Percentiles rank a stretch among this genome's conserved stretches.
Conservation (phyloP, 108 stramenopile species). For the Cyclotella cryptica region DNA sequence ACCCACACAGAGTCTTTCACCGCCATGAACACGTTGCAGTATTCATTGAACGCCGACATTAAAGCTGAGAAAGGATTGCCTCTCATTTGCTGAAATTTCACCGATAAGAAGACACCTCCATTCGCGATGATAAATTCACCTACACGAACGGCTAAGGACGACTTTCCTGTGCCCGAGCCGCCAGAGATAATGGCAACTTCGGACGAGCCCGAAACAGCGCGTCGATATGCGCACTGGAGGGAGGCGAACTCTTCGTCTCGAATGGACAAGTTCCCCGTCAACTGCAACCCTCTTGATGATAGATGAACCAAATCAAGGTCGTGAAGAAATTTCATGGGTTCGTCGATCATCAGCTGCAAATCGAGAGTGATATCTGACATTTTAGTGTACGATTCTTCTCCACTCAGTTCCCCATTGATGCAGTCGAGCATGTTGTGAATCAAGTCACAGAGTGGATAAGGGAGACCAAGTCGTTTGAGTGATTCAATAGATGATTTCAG, state of each 20-base stretch:
- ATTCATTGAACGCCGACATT: conserved; percentile 38
- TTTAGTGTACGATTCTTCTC: conserved; percentile 15
- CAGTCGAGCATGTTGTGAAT: conserved; percentile 28
- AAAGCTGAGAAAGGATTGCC: conserved; percentile 41
- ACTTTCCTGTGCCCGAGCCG: conserved; percentile 36
- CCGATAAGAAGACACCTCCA: conserved; percentile 29
- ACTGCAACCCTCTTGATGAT: background rate
- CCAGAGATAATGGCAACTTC: conserved; percentile 33
- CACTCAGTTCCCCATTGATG: conserved; percentile 11
- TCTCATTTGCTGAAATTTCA: conserved; percentile 38
- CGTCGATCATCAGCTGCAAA: conserved; percentile 22
- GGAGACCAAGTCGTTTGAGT: background rate
- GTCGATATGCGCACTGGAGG: conserved; percentile 14
- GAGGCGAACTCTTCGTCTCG: conserved; percentile 9
- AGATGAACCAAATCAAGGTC: background rate
- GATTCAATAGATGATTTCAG: background rate
- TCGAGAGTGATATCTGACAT: conserved; percentile 13
- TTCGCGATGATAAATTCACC: conserved; percentile 2
- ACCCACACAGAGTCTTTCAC: background rate
- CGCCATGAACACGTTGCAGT: conserved; percentile 15
- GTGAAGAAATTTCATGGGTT: conserved; percentile 12
- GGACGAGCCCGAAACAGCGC: background rate
- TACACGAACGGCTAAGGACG: conserved; percentile 20
- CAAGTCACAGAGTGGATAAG: conserved; percentile 4
- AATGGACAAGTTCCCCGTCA: background rate